Percentiles rank a stretch among this genome's conserved stretches.
phyloP scores from a whole-genome alignment of 192 early-diverging fungal species.

The Linnemannia hyalina region DNA sequence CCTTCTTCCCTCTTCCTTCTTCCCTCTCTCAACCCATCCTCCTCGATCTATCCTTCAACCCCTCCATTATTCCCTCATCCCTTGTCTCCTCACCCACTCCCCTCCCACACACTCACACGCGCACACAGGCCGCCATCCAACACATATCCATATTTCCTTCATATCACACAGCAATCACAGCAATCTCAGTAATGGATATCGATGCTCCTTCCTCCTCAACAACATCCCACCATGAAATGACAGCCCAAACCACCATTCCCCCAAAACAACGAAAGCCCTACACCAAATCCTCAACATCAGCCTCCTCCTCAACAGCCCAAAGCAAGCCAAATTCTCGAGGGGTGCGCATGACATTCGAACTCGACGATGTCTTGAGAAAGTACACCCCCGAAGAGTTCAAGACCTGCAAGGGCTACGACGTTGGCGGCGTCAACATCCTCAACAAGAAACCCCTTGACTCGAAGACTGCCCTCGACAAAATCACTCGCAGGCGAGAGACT shows the following conservation, averaged over 20 bases:
- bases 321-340: conserved; percentile 27
- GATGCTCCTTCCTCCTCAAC: conserved; percentile 9
- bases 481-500: conserved; percentile 77
- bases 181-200: conserved; percentile 9
- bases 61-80: background rate
- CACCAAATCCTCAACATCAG: conserved; percentile 5
- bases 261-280: conserved; percentile 6
- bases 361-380: conserved; percentile 42
- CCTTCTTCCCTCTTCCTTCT: too few relatives aligned
- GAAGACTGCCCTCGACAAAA: conserved; percentile 74
- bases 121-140: background rate
- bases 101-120: background rate
- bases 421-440: conserved; percentile 81
- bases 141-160: conserved; percentile 6
- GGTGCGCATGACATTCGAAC: conserved; percentile 48
- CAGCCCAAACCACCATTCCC: background rate
- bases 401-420: conserved; percentile 51
- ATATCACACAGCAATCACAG: conserved; percentile 6
- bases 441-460: conserved; percentile 78
- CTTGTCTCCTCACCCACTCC: background rate
- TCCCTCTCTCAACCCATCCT: background rate
- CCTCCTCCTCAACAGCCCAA: background rate
- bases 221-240: background rate
- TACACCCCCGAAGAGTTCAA: conserved; percentile 52
- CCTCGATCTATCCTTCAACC: background rate